These are phyloP conservation scores for Calonectria multiphialidica DNA, from an alignment of 2,329 filamentous ascomycete genomes.

Conservation along the genomic window DNA sequence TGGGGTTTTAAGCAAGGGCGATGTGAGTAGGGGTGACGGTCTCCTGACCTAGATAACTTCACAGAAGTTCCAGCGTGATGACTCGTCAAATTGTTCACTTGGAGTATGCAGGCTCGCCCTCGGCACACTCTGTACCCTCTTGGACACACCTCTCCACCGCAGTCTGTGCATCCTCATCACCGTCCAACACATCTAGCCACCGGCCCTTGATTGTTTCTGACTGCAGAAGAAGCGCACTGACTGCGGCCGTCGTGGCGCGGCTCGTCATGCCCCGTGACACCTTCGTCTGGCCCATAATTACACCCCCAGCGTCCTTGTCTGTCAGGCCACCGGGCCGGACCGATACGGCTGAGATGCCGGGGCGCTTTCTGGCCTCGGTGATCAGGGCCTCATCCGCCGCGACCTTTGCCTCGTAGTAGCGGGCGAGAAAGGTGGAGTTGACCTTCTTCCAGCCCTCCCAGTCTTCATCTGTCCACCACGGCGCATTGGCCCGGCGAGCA, in stretches of 20 bases:
- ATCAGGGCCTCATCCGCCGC: conserved; percentile 66
- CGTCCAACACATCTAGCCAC: conserved; percentile 66
- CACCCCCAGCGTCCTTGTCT: conserved; percentile 57
- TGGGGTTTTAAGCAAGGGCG: too few relatives aligned
- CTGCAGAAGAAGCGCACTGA: conserved; percentile 62
- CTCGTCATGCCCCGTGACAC: conserved; percentile 55
- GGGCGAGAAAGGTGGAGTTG: conserved; percentile 55
- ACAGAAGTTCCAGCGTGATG: not conserved
- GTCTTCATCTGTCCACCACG: conserved; percentile 63
- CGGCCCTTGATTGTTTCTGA: conserved; percentile 53
- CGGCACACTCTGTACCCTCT: conserved; percentile 38
- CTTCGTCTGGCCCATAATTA: conserved; percentile 56
- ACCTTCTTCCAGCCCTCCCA: conserved; percentile 54
- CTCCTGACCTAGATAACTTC: too few relatives aligned
- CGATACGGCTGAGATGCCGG: conserved; percentile 57
- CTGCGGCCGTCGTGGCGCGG: conserved; percentile 67
- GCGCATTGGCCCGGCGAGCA: conserved; percentile 59
- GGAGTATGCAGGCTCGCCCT: conserved; percentile 36
- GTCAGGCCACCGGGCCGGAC: conserved; percentile 63
- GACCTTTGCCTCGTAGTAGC: conserved; percentile 68
- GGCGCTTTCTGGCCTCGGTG: conserved; percentile 52
- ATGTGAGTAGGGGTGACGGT: too few relatives aligned
- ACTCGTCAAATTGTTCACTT: conserved; percentile 8
- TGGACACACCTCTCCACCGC: conserved; percentile 39
- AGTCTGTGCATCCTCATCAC: conserved; percentile 53